Evolutionary conservation across 169 alveolate genomes (phyloP), one percentile per base, ranked within the genome.

Genomic region (Eimeria maxima): DNA sequence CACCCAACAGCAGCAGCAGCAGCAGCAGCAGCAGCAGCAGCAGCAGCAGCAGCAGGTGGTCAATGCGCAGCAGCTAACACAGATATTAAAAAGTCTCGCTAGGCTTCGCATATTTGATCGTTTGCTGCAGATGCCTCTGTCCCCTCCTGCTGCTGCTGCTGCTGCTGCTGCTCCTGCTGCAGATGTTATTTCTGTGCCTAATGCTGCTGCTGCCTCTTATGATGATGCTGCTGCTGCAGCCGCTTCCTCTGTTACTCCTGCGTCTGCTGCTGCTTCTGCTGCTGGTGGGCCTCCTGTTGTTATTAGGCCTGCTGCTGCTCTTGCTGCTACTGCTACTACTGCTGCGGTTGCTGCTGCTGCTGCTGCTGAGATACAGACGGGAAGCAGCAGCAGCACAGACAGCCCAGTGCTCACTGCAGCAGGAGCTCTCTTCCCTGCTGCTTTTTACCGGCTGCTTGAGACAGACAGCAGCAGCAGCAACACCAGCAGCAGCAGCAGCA

Each of bases 401-500:
- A 38, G 27, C 55, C 50, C 83, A 20, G n/a, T 73, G 50, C 8
- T 73, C 83, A 38, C 50, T 42, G 50, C 55, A n/a, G 83, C 50
- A 38, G 50, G 20, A 10, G 50, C 83, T 38, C 50, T 73, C 83
- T 73, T 73, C 16, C 83, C 83, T 7, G 47, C 83, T 3, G 83
- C 83, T 3, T 73, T 73, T 20, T 73, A 73, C 45, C 83, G 83
- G 27, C 50, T 73, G 83, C 83, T 73, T 18, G 83, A 42, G 45
- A 27, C 13, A 73, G 45, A 73, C 8, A 29, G 83, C 83, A 73
- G 83, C 83, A 73, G 83, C 50, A 73, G 83, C 83, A 73, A 20
- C 57, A 50, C 18, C 57, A 50, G 57, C 57, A 50, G 57, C 57
- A 50, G n/a, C n/a, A n/a, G n/a, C n/a, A n/a, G n/a, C n/a, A n/a